Evolutionary conservation across 495 filamentous ascomycete genomes (phyloP).

Genomic region (Patellaria atrata): DNA sequence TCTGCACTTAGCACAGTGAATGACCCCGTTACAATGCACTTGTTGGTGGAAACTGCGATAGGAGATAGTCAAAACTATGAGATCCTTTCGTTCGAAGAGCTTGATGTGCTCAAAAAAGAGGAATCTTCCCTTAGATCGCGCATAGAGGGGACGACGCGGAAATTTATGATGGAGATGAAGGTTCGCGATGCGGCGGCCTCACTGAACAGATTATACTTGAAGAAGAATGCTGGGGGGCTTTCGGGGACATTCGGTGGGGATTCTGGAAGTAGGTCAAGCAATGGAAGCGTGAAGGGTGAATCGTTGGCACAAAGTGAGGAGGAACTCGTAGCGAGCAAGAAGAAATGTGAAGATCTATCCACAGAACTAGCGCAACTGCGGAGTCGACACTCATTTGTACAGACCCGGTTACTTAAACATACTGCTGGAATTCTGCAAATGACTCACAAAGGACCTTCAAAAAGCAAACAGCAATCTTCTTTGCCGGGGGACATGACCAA

Average conservation of each 20-base stretch:
- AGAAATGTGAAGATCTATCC: constrained; percentile 74
- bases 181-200: constrained; percentile 84
- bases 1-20: constrained; percentile 34
- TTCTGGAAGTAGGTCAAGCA: constrained; percentile 33
- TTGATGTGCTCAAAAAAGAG: constrained; percentile 83
- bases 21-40: constrained; percentile 58
- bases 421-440: constrained; percentile 82
- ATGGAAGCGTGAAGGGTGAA: constrained; percentile 19
- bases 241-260: constrained; percentile 41
- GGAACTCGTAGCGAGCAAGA: constrained; percentile 57
- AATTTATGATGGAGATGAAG: constrained; percentile 82
- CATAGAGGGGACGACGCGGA: constrained; percentile 66
- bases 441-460: constrained; percentile 52
- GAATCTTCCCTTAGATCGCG: constrained; percentile 49
- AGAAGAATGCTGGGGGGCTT: constrained; percentile 27
- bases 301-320: constrained; percentile 47
- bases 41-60: constrained; percentile 86
- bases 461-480: constrained; percentile 27
- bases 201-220: constrained; percentile 60
- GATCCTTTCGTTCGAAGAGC: constrained; percentile 76
- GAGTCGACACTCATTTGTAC: constrained; percentile 52
- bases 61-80: constrained; percentile 72
- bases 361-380: constrained; percentile 66
- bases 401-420: constrained; percentile 66
- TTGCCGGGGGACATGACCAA: constrained; percentile 6